Percentiles rank a stretch among this genome's conserved stretches.
Evolutionary conservation across 169 alveolate genomes (phyloP).

Genomic region (Plasmodium chabaudi): DNA sequence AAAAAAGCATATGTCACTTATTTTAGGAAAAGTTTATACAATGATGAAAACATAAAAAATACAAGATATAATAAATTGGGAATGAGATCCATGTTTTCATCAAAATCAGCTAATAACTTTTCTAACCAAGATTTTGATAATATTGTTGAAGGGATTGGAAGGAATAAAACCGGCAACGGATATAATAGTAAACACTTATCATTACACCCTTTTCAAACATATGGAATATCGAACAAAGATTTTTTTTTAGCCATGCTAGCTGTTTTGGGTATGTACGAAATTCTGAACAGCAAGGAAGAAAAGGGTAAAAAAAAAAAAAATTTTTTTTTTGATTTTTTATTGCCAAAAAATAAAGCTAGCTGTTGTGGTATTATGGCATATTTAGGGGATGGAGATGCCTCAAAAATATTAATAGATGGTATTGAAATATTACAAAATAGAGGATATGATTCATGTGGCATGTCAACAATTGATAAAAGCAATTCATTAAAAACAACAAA

Average conservation of each 20-base stretch:
- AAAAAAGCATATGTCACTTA: constrained; percentile 11
- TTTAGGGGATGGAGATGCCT: constrained; percentile 89
- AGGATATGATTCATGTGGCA: constrained; percentile 97
- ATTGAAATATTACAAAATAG: constrained; percentile 91
- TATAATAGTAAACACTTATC: not conserved
- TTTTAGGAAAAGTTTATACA: not conserved
- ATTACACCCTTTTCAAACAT: too few relatives aligned
- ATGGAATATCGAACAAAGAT: not conserved
- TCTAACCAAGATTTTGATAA: too few relatives aligned
- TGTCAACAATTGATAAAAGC: constrained; percentile 88
- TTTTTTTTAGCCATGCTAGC: not conserved
- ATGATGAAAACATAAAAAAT: not conserved
- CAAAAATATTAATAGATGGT: constrained; percentile 89
- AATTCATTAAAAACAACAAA: constrained; percentile 90
- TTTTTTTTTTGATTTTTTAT: not conserved
- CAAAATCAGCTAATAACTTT: not conserved
- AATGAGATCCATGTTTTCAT: not conserved
- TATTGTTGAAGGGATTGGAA: too few relatives aligned
- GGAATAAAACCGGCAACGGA: not conserved
- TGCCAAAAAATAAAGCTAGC: constrained; percentile 18
- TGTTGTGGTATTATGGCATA: constrained; percentile 94
- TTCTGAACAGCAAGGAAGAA: constrained; percentile 16
- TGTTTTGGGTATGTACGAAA: constrained; percentile 18
- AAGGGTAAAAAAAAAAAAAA: constrained; percentile 23
- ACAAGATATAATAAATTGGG: not conserved